phyloP scores from a whole-genome alignment of 495 filamentous ascomycete species.

The Penicillium canariense region DNA sequence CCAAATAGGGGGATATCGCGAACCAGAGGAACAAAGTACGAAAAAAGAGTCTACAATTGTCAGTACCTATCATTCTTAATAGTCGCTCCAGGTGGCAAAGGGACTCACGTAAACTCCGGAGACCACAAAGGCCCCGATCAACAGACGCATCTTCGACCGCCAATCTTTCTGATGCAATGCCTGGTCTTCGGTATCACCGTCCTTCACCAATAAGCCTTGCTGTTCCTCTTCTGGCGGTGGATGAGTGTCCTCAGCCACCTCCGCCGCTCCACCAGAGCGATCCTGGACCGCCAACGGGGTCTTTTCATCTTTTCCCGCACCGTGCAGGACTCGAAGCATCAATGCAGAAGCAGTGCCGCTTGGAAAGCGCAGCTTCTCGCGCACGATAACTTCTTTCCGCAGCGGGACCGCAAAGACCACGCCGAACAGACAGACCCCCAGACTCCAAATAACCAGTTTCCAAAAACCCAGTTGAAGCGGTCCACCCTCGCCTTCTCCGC shows the following conservation, averaged over 20 bases:
- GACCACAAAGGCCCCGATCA: constrained; percentile 56
- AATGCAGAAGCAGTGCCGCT: constrained; percentile 93
- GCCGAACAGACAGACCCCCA: constrained; percentile 92
- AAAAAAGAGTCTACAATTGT: constrained; percentile 65
- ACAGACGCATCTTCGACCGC: constrained; percentile 59
- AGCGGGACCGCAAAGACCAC: constrained; percentile 93
- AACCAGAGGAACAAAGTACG: constrained; percentile 87
- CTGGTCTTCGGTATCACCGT: constrained; percentile 26
- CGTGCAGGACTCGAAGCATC: constrained; percentile 86
- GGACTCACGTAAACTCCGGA: constrained; percentile 53
- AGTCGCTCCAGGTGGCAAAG: neutral
- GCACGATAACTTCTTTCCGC: constrained; percentile 83
- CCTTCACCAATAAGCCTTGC: constrained; percentile 21
- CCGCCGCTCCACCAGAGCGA: constrained; percentile 11
- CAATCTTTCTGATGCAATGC: constrained; percentile 51
- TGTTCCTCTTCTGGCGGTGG: constrained; percentile 15
- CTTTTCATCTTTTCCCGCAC: constrained; percentile 43
- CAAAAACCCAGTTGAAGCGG: constrained; percentile 68
- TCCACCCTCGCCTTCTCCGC: constrained; percentile 61
- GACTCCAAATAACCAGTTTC: constrained; percentile 81
- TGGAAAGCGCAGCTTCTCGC: constrained; percentile 90
- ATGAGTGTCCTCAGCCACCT: constrained; percentile 11
- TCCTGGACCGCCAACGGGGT: constrained; percentile 8
- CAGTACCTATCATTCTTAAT: constrained; percentile 14
- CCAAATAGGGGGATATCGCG: constrained; percentile 86